Base-by-base conservation (phyloP, 2,329 filamentous ascomycete genomes). In the Aspergillus pseudoviridinutans region DNA sequence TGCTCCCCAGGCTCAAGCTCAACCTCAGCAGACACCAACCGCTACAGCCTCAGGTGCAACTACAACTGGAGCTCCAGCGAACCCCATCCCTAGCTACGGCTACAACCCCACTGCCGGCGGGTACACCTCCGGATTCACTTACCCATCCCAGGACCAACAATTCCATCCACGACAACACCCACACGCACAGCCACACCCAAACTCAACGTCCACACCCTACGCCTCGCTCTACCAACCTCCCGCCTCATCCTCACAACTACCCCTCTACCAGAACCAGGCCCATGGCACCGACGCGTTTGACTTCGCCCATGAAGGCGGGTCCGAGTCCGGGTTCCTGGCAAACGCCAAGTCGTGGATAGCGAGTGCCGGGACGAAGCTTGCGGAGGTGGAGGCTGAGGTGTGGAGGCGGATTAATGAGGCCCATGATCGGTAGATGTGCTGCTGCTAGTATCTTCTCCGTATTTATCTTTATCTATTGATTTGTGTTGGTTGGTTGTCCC, bases 361-460 rank as follows among this genome's bases (percentile, higher is more conserved):
- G 42, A 69, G 59, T 51, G 76, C 74, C 22, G 77, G 77, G 4
- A 67, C 63, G 51, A 76, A 76, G 56, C 61, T 78, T 55, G 74
- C 70, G 8, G 73, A 80, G 67, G 73, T 76, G 49, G 78, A 80
- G 66, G 74, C 75, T 55, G 75, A 75, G 67, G 74, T 78, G 49
- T 81, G 79, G 79, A 78, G 68, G 69, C 70, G 71, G 59, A 75
- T 81, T 53, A 78, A 79, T 67, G 66, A 70, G 58, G 68, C 64
- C 17, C 71, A 73, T 68, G 67, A 68, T 58, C 59, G 62, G 57
- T 63, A 59, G 58, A 22, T 49, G 14, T 29, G 42, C 9, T 29
- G 10, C 3, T 29, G 28, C 47, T 35, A 10, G 12, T 17, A 17
- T 35, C 14, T 35, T 1, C 12, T 32, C 14, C 32, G 5, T 35